These are phyloP conservation scores for Coemansia sp. DNA, from an alignment of 192 early-diverging fungal genomes.

Conservation along the genomic window DNA sequence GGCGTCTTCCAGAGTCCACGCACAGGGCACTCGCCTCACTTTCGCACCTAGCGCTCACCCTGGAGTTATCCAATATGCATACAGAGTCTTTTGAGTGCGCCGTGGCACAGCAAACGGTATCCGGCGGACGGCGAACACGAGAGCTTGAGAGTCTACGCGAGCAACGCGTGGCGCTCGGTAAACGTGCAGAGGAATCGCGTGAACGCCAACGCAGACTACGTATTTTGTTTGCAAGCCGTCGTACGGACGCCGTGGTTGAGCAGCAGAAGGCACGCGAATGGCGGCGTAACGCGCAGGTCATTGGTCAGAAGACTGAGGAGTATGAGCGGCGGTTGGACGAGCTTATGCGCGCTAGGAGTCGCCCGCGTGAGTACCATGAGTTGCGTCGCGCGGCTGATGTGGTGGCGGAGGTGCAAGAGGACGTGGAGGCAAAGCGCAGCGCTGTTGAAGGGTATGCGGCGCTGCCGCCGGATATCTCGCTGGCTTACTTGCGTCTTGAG, in stretches of 20 bases:
- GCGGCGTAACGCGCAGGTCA: conserved; percentile 35
- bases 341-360: neutral
- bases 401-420: conserved; percentile 3
- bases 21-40: conserved; percentile 24
- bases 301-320: conserved; percentile 35
- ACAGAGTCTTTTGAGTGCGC: conserved; percentile 34
- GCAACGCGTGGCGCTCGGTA: neutral
- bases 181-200: conserved; percentile 17
- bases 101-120: conserved; percentile 19
- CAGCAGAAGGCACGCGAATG: conserved; percentile 50
- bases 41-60: conserved; percentile 10
- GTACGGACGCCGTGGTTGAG: conserved; percentile 20
- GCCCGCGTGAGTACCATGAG: conserved; percentile 18
- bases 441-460: conserved; percentile 26
- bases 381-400: conserved; percentile 14
- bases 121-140: conserved; percentile 7
- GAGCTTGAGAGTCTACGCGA: neutral
- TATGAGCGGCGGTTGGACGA: conserved; percentile 26
- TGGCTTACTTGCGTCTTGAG: conserved; percentile 40
- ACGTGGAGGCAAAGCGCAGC: conserved; percentile 18
- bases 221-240: conserved; percentile 17
- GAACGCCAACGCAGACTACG: conserved; percentile 20
- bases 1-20: conserved; percentile 2
- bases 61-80: conserved; percentile 21
- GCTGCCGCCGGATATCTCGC: conserved; percentile 37